Evolutionary conservation across 2,329 filamentous ascomycete species (phyloP).

Genomic region (Fusarium mangiferae): DNA sequence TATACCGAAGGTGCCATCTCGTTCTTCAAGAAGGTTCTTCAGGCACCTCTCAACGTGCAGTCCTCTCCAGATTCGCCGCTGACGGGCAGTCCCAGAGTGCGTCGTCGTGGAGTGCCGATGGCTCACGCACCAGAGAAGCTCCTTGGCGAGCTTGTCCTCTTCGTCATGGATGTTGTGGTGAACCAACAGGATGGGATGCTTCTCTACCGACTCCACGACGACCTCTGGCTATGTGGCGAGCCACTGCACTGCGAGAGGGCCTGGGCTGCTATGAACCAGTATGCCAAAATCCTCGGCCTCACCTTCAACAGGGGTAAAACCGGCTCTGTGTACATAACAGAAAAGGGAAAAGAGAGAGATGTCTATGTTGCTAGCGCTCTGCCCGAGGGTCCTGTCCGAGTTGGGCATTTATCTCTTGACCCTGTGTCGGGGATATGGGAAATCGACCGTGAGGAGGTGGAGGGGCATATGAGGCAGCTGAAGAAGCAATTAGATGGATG

Average conservation of each 20-base stretch:
- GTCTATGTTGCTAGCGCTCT: not conserved
- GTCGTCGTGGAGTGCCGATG: not conserved
- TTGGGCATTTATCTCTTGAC: not conserved
- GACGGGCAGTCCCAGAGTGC: not conserved
- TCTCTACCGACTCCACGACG: not conserved
- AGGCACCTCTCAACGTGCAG: not conserved
- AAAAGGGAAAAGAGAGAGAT: fast-evolving
- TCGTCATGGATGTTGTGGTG: not conserved
- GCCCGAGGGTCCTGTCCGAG: not conserved
- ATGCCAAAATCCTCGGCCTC: not conserved
- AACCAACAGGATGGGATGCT: not conserved
- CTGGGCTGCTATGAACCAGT: not conserved
- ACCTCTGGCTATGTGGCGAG: not conserved
- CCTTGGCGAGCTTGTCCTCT: not conserved
- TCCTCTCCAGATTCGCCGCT: not conserved
- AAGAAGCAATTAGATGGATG: not conserved
- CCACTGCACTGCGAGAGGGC: not conserved
- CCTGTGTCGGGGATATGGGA: not conserved
- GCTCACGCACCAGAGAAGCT: not conserved
- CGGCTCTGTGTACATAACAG: not conserved
- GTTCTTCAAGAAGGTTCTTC: not conserved
- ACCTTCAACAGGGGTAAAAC: not conserved
- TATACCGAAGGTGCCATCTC: not conserved
- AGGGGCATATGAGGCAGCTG: not conserved
- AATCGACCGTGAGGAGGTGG: not conserved